phyloP scores from a whole-genome alignment of 192 early-diverging fungal genomes.

The Coemansia javaensis region DNA sequence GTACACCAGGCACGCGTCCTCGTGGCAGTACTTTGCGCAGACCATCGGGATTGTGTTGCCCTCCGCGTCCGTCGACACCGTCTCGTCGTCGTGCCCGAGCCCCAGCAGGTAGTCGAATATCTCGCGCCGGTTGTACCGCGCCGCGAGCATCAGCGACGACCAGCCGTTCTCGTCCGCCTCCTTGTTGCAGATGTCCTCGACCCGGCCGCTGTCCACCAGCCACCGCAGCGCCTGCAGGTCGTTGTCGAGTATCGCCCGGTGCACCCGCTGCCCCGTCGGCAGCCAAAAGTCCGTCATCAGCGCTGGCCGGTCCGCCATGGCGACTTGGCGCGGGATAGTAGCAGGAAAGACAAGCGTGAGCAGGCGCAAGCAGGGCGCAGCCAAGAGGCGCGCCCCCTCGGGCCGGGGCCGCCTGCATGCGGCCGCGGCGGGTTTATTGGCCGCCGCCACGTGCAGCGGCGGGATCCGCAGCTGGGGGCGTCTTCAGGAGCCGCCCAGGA shows the following conservation, averaged over 20 bases:
- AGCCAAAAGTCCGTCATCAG: slow-evolving; percentile 38
- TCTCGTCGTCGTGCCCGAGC: slow-evolving; percentile 37
- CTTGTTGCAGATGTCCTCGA: slow-evolving; percentile 35
- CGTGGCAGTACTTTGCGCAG: slow-evolving; percentile 39
- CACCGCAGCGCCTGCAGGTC: slow-evolving; percentile 35
- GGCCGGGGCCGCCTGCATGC: no score
- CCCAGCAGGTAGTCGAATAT: slow-evolving; percentile 34
- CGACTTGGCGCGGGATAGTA: no score
- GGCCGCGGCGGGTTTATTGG: no score
- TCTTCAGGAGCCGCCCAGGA: background rate
- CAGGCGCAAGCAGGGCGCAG: no score
- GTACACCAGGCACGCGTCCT: slow-evolving; percentile 33
- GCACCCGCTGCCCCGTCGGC: slow-evolving; percentile 29
- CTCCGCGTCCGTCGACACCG: slow-evolving; percentile 25
- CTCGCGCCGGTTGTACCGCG: slow-evolving; percentile 29
- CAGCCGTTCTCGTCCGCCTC: slow-evolving; percentile 33
- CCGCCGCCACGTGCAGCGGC: background rate
- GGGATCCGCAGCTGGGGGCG: background rate
- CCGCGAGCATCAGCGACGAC: slow-evolving; percentile 48
- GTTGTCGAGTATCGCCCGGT: slow-evolving; percentile 37
- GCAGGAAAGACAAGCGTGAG: no score
- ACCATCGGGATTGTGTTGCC: slow-evolving; percentile 48
- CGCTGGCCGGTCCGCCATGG: slow-evolving; percentile 7
- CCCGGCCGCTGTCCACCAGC: slow-evolving; percentile 28
- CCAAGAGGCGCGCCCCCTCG: no score